A percentile compares a stretch with the other conserved stretches of the same genome.
phyloP scores from a whole-genome alignment of 139 green algal species.

The Picochlorum sp. region DNA sequence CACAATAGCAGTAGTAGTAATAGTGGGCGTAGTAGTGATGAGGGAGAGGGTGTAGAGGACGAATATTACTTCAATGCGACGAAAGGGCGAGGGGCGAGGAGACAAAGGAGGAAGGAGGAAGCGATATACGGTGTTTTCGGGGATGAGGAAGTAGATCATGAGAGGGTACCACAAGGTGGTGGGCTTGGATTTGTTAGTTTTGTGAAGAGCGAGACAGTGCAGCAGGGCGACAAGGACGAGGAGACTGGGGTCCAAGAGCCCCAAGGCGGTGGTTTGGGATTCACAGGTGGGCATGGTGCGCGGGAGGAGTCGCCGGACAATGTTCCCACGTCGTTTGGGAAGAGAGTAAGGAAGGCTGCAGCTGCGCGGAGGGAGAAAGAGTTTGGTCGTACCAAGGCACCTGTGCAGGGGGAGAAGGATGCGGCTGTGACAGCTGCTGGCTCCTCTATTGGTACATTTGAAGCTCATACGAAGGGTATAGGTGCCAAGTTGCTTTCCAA shows the following conservation, averaged over 20 bases:
- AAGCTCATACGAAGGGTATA: slow-evolving; percentile 90
- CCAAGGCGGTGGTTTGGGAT: neutral
- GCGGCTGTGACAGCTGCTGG: slow-evolving; percentile 1
- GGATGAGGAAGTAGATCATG: slow-evolving; percentile 6
- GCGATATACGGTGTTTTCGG: neutral
- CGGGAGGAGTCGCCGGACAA: slow-evolving; percentile 39
- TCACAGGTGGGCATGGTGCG: slow-evolving; percentile 14
- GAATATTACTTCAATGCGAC: no score
- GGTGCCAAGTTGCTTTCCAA: slow-evolving; percentile 87
- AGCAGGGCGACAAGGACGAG: neutral
- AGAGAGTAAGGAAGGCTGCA: slow-evolving; percentile 38
- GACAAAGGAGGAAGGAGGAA: no score
- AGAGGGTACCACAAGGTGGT: neutral
- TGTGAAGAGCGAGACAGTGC: neutral
- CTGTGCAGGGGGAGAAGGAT: slow-evolving; percentile 22
- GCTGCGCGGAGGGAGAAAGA: slow-evolving; percentile 10
- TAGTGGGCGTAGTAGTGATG: no score
- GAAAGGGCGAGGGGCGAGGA: no score
- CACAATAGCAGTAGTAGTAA: no score
- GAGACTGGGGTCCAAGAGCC: neutral
- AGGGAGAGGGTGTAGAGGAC: no score
- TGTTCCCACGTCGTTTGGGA: slow-evolving; percentile 72
- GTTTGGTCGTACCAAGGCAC: slow-evolving; percentile 6
- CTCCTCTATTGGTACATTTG: slow-evolving; percentile 66
- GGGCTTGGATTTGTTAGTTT: neutral